Percentiles rank a stretch among this genome's conserved stretches.
These are phyloP conservation scores for Trypanosoma cruzi DNA, from an alignment of 208 protist species.

Conservation along the genomic window DNA sequence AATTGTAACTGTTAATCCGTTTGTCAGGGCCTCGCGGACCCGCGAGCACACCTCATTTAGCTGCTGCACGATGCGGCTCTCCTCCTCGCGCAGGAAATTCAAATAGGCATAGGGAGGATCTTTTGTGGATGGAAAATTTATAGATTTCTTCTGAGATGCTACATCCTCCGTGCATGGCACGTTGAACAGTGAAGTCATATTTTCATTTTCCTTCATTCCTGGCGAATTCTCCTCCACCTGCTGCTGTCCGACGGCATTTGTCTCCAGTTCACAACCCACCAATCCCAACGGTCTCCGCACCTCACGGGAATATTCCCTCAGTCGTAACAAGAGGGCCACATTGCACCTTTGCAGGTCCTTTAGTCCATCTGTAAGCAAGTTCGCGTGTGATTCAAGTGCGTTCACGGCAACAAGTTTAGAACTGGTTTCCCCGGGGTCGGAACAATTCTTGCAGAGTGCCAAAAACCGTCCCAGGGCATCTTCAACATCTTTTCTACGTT, in stretches of 20 bases:
- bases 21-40: slow-evolving; percentile 15
- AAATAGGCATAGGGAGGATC: slow-evolving; percentile 17
- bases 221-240: not conserved
- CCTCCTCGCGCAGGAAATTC: slow-evolving; percentile 19
- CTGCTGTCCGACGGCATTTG: not conserved
- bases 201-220: not conserved
- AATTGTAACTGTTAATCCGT: not conserved
- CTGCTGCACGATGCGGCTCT: slow-evolving; percentile 28
- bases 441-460: slow-evolving; percentile 11
- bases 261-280: not conserved
- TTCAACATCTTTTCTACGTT: slow-evolving; percentile 40
- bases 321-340: slow-evolving; percentile 13
- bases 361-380: slow-evolving; percentile 20
- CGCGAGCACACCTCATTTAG: slow-evolving; percentile 14
- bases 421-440: not conserved
- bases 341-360: slow-evolving; percentile 26
- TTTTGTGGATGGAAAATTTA: not conserved
- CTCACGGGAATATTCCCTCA: slow-evolving; percentile 23
- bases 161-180: not conserved
- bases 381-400: slow-evolving; percentile 21
- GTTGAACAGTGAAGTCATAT: not conserved
- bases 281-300: slow-evolving; percentile 23
- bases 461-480: slow-evolving; percentile 49
- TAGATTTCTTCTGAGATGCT: not conserved
- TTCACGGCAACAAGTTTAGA: slow-evolving; percentile 18